A percentile compares a stretch with the other conserved stretches of the same genome.
These are phyloP conservation scores for Termitomyces sp. DNA, from an alignment of 768 basidiomycete genomes.

Conservation along the genomic window DNA sequence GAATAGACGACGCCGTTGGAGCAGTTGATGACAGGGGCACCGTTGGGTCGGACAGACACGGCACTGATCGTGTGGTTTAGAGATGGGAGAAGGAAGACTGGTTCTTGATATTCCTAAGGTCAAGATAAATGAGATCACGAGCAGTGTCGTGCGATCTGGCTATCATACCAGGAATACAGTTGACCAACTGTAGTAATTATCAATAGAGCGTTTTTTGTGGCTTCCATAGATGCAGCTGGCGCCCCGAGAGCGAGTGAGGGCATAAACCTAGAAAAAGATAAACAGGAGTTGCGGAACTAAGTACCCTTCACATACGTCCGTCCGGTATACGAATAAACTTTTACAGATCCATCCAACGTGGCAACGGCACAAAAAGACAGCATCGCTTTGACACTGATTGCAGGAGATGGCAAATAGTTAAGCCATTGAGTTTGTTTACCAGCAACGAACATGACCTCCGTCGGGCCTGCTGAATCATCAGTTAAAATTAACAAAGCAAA, in stretches of 20 bases:
- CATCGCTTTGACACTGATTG: conserved; percentile 66
- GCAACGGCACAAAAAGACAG: conserved; percentile 71
- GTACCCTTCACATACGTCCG: conserved; percentile 52
- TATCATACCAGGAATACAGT: conserved; percentile 68
- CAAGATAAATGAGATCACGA: conserved; percentile 6
- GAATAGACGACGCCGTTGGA: conserved; percentile 79
- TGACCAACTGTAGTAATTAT: conserved; percentile 71
- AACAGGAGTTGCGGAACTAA: neutral
- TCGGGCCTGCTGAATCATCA: conserved; percentile 40
- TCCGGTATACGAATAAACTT: conserved; percentile 82
- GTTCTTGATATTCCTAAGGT: conserved; percentile 71
- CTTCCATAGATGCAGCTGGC: conserved; percentile 68
- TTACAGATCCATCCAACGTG: conserved; percentile 76
- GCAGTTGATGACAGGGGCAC: conserved; percentile 72
- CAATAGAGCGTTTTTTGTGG: conserved; percentile 61
- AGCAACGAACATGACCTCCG: conserved; percentile 65
- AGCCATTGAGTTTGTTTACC: conserved; percentile 82
- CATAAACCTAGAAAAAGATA: conserved; percentile 54
- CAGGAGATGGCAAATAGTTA: conserved; percentile 80
- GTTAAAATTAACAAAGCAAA: neutral
- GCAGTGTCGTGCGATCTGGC: neutral
- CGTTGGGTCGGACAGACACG: conserved; percentile 73
- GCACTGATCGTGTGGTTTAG: conserved; percentile 64
- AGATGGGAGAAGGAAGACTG: conserved; percentile 56
- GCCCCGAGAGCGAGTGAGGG: conserved; percentile 73